Evolutionary conservation across 2,329 filamentous ascomycete genomes (phyloP).

Genomic region (Zasmidium cellare): DNA sequence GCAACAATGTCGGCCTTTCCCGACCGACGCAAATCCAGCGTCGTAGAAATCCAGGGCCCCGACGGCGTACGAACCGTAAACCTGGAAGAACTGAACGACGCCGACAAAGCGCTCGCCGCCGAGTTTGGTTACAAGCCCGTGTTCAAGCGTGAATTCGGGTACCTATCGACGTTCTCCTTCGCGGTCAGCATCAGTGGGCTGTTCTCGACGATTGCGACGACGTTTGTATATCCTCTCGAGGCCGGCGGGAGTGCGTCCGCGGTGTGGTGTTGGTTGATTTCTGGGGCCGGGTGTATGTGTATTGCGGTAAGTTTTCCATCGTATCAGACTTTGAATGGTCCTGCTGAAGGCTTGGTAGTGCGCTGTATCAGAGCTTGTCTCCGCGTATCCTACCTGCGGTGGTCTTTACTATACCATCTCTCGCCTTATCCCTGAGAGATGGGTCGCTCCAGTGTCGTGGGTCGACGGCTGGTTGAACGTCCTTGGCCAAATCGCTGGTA

Average conservation of each 20-base stretch:
- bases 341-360: constrained; percentile 10
- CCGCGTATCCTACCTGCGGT: constrained; percentile 59
- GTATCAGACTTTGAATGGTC: neutral
- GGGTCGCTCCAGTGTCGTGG: constrained; percentile 54
- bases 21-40: constrained; percentile 17
- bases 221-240: constrained; percentile 54
- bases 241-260: constrained; percentile 56
- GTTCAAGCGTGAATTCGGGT: constrained; percentile 61
- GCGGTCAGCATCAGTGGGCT: constrained; percentile 59
- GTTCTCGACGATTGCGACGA: constrained; percentile 58
- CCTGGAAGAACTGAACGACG: constrained; percentile 27
- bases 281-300: constrained; percentile 58
- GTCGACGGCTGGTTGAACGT: constrained; percentile 40
- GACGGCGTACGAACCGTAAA: constrained; percentile 20
- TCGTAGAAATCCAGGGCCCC: constrained; percentile 11
- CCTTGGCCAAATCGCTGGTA: constrained; percentile 54
- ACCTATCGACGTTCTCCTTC: constrained; percentile 61
- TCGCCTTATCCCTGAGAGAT: constrained; percentile 50
- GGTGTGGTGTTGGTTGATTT: constrained; percentile 61
- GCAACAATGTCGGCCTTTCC: constrained; percentile 2
- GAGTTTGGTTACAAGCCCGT: constrained; percentile 42
- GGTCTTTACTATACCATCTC: constrained; percentile 54
- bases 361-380: constrained; percentile 59
- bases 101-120: constrained; percentile 28
- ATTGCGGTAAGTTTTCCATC: constrained; percentile 43